These are phyloP conservation scores for Panicum miliaceum DNA, from an alignment of 176 grass and related monocot genomes.

Conservation along the genomic window DNA sequence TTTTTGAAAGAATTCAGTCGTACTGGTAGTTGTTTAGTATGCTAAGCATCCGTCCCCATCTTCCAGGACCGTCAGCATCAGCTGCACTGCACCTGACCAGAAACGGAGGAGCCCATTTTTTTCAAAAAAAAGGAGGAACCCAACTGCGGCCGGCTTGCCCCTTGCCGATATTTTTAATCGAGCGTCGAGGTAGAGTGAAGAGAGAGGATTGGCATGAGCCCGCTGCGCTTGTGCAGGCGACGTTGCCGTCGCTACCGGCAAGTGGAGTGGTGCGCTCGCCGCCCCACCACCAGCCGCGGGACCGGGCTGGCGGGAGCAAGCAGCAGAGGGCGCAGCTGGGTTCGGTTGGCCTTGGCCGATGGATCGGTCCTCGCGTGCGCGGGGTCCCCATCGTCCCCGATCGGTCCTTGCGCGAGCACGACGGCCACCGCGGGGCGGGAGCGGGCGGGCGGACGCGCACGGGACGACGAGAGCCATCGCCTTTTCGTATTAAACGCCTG, in stretches of 20 bases:
- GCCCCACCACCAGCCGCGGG: background rate
- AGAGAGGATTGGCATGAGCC: too few relatives aligned
- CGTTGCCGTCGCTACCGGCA: background rate
- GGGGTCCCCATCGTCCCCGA: background rate
- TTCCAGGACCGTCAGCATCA: background rate
- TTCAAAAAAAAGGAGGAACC: background rate
- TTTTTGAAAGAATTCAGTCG: background rate
- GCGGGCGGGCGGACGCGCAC: conserved; percentile 7
- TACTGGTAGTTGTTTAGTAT: background rate
- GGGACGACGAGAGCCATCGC: background rate
- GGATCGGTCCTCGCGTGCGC: background rate
- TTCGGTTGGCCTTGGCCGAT: background rate
- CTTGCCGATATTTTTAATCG: background rate
- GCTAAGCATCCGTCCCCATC: background rate
- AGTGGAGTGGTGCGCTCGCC: background rate
- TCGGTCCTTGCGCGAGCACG: background rate
- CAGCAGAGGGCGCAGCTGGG: conserved; percentile 13
- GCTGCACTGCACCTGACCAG: background rate
- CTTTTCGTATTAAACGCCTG: background rate
- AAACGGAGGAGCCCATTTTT: background rate
- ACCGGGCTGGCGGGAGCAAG: too few relatives aligned
- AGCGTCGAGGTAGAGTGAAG: too few relatives aligned
- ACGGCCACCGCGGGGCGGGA: background rate
- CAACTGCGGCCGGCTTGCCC: background rate
- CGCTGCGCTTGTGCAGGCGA: background rate